Conservation (phyloP, 148 eudicot genomes). For the Oxyria digyna region DNA sequence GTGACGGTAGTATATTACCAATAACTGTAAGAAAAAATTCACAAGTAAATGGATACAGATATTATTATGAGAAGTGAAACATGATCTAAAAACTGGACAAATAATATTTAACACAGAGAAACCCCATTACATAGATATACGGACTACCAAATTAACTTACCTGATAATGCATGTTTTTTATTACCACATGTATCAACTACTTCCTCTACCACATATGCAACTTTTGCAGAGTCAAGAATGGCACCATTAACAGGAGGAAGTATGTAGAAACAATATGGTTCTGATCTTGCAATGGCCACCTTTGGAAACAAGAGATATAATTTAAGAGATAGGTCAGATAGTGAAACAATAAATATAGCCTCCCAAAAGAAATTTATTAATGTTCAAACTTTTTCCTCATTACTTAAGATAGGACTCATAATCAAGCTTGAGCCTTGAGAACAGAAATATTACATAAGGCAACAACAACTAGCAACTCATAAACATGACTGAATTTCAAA, state of each 20-base stretch:
- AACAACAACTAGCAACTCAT: neutral
- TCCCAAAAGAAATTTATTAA: neutral
- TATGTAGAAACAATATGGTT: constrained; percentile 22
- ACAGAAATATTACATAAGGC: neutral
- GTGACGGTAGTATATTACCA: neutral
- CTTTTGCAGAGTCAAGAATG: constrained; percentile 21
- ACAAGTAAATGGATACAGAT: neutral
- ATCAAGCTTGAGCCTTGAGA: neutral
- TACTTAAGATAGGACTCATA: neutral
- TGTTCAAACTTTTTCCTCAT: neutral
- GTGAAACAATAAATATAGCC: neutral
- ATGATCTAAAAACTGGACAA: neutral
- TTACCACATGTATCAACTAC: constrained; percentile 13
- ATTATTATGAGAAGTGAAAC: neutral
- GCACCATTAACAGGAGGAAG: constrained; percentile 16
- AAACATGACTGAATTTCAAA: neutral
- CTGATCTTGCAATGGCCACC: constrained; percentile 30
- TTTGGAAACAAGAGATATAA: neutral
- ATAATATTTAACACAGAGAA: no score
- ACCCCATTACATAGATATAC: no score
- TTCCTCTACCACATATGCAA: constrained; percentile 19
- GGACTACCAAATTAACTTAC: constrained; percentile 8
- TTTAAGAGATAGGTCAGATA: neutral
- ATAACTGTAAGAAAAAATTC: constrained; percentile 6
- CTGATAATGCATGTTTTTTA: constrained; percentile 13